Conservation (phyloP, 1,139 yeast genomes). For the Diutina rugosa region DNA sequence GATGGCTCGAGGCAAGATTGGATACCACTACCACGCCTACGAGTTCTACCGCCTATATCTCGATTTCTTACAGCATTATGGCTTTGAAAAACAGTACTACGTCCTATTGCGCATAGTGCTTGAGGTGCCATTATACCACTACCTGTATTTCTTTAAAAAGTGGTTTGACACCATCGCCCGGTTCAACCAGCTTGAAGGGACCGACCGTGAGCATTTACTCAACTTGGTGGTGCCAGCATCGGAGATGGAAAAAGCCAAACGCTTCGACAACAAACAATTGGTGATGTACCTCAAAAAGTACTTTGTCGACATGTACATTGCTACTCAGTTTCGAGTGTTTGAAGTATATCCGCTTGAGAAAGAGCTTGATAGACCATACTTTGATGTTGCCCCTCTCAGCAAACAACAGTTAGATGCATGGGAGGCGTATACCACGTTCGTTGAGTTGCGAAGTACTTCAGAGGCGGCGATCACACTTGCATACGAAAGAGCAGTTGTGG, state of each 20-base stretch:
- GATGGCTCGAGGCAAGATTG: slow-evolving; percentile 48
- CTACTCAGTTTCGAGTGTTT: slow-evolving; percentile 48
- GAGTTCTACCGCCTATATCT: slow-evolving; percentile 69
- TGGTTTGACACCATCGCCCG: slow-evolving; percentile 28
- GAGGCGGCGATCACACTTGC: background rate
- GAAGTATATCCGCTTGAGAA: slow-evolving; percentile 56
- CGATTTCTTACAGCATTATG: slow-evolving; percentile 33
- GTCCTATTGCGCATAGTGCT: slow-evolving; percentile 44
- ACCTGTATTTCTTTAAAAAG: slow-evolving; percentile 38
- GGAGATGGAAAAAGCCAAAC: slow-evolving; percentile 9
- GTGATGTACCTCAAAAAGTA: slow-evolving; percentile 24
- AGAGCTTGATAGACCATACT: slow-evolving; percentile 38
- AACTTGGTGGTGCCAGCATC: slow-evolving; percentile 11
- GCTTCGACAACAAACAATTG: slow-evolving; percentile 8
- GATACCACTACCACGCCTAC: slow-evolving; percentile 60
- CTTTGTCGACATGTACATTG: slow-evolving; percentile 39
- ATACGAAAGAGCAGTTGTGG: background rate
- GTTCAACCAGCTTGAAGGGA: slow-evolving; percentile 14
- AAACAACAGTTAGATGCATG: slow-evolving; percentile 36
- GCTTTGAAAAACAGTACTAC: slow-evolving; percentile 23
- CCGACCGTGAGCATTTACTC: slow-evolving; percentile 10
- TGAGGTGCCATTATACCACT: slow-evolving; percentile 70
- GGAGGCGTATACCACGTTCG: slow-evolving; percentile 46
- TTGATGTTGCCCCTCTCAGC: slow-evolving; percentile 27
- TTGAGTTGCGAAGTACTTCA: slow-evolving; percentile 19